Evolutionary conservation across 768 basidiomycete genomes (phyloP).

Genomic region (Podaxis pistillaris): DNA sequence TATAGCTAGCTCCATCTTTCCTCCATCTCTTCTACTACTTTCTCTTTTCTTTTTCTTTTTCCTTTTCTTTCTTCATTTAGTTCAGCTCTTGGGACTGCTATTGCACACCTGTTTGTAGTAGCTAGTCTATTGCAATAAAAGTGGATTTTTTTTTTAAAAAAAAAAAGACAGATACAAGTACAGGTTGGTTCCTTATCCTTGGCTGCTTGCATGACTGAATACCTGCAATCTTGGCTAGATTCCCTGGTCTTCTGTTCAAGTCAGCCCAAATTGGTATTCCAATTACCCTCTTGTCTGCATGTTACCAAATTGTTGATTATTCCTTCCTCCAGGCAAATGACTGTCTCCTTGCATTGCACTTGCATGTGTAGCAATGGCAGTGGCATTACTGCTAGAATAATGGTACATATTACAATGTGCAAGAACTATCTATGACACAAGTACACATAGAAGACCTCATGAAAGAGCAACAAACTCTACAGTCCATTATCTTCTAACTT

Average conservation of each 20-base stretch:
- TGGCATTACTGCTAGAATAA: slow-evolving; percentile 54
- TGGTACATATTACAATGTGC: slow-evolving; percentile 24
- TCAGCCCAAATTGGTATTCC: slow-evolving; percentile 85
- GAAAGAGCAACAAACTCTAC: neutral
- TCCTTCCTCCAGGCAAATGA: slow-evolving; percentile 68
- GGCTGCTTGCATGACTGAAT: neutral
- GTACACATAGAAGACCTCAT: slow-evolving; percentile 16
- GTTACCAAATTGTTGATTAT: slow-evolving; percentile 1
- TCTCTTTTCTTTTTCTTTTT: no score
- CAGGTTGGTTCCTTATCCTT: slow-evolving; percentile 56
- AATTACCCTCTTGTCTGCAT: slow-evolving; percentile 20
- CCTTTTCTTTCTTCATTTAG: no score
- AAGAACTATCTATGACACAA: slow-evolving; percentile 24
- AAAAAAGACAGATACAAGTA: slow-evolving; percentile 65
- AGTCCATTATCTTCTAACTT: slow-evolving; percentile 6
- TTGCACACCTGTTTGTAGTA: no score
- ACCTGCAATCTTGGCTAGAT: slow-evolving; percentile 43
- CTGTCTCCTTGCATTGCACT: slow-evolving; percentile 94
- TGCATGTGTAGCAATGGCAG: slow-evolving; percentile 92
- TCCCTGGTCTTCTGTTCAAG: slow-evolving; percentile 93
- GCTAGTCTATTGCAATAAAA: no score
- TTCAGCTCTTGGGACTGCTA: no score
- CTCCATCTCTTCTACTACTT: no score
- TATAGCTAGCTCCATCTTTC: no score
- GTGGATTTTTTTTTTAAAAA: no score